Base-by-base conservation (phyloP, 495 filamentous ascomycete species). In the Aspergillus cavernicola region DNA sequence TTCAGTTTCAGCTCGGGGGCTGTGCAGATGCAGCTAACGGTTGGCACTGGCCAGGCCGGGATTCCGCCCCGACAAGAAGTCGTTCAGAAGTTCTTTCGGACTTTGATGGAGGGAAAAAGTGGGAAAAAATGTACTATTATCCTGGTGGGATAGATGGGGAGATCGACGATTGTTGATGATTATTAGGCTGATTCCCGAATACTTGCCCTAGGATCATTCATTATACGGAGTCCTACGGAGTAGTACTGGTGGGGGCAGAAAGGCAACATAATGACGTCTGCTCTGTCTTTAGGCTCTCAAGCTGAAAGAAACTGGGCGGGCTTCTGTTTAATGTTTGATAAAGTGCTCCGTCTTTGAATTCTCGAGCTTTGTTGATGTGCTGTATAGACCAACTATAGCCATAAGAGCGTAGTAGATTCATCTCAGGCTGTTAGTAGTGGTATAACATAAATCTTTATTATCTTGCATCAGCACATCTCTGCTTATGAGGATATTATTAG, bases 1-100 rank as follows among this genome's bases (percentile, higher is more conserved):
- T 19, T 19, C 16, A n/a, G 44, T 39, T 50, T 50, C 46, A 50
- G 46, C 46, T 50, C 33, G 33, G 46, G 46, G 46, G 46, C 46
- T 50, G 46, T 50, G 46, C 46, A 50, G 9, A 38, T 4, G 45
- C 31, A 50, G 46, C 23, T 50, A 28, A 20, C 1, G 13, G 22
- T 29, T 40, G 38, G 38, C 38, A 40, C 38, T 12, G 38, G 31
- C 12, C 31, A 28, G 22, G n/a, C 41, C 19, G 31, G 29, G 28
- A 46, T 36, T 36, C 44, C 44, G 36, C 19, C 11, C 4, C 11
- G 31, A 33, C 4, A n/a, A 16, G n/a, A n/a, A 29, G 41, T 44
- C 41, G n/a, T 23, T 31, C 41, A 44, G 26, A 44, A 16, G 23
- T 44, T 13, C 41, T 38, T 15, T 35, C 32, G 15, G 32, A n/a